phyloP scores from a whole-genome alignment of 2,329 filamentous ascomycete genomes.

The Paramyrothecium roridum region DNA sequence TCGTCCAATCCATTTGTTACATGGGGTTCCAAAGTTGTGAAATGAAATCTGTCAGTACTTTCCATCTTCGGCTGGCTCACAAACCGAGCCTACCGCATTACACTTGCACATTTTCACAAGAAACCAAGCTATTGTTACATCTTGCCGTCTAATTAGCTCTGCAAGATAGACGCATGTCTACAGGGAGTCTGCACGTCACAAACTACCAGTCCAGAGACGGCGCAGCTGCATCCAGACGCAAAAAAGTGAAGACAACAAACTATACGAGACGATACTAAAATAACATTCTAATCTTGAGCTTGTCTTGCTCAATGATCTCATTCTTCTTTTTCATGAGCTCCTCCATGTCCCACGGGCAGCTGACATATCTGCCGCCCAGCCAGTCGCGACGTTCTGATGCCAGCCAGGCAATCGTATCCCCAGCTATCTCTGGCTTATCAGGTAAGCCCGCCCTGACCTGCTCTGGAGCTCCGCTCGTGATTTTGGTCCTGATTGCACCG shows the following conservation, averaged over 20 bases:
- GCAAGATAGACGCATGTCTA: not conserved
- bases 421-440: conserved; percentile 12
- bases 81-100: not conserved
- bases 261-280: no score
- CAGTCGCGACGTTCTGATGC: conserved; percentile 27
- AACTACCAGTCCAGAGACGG: not conserved
- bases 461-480: conserved; percentile 10
- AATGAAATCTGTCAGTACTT: not conserved
- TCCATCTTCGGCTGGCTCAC: not conserved
- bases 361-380: conserved; percentile 31
- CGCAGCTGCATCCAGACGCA: not conserved
- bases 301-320: conserved; percentile 27
- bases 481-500: conserved; percentile 32
- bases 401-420: conserved; percentile 20
- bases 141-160: not conserved
- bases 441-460: not conserved
- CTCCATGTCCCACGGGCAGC: conserved; percentile 33
- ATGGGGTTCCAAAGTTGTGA: not conserved
- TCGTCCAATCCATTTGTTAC: not conserved
- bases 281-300: conserved; percentile 28
- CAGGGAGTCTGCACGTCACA: not conserved
- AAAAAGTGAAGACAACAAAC: not conserved
- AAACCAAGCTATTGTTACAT: not conserved
- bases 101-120: not conserved
- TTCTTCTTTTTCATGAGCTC: conserved; percentile 26